A percentile compares a stretch with the other conserved stretches of the same genome.
phyloP scores from a whole-genome alignment of 148 eudicot genomes.

The Chenopodium formosanum region DNA sequence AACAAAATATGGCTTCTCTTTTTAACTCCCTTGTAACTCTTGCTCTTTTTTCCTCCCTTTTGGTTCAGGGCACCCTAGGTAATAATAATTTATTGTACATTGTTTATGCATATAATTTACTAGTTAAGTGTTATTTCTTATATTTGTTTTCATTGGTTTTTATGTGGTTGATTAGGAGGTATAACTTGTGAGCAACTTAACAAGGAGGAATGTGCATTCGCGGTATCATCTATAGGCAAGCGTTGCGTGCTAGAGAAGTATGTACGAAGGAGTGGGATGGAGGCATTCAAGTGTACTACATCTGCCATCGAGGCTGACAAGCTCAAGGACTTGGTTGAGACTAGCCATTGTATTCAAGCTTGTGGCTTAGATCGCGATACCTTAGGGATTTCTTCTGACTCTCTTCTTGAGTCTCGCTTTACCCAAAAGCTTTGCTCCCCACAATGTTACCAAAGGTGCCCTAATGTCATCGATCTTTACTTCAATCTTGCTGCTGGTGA shows the following conservation, averaged over 20 bases:
- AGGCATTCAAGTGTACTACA: conserved; percentile 45
- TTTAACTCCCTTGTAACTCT: conserved; percentile 2
- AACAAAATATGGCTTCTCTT: conserved; percentile 17
- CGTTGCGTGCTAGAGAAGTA: conserved; percentile 68
- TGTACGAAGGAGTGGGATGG: conserved; percentile 45
- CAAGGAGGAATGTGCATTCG: conserved; percentile 61
- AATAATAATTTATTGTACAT: neutral
- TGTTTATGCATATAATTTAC: too few relatives aligned
- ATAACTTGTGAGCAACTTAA: conserved; percentile 54
- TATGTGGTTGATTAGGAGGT: conserved; percentile 26
- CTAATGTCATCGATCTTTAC: conserved; percentile 70
- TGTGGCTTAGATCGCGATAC: conserved; percentile 58
- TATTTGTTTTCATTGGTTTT: too few relatives aligned
- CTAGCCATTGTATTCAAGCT: conserved; percentile 46
- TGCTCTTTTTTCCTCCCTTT: conserved; percentile 15
- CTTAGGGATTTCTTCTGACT: conserved; percentile 70
- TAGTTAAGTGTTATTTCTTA: too few relatives aligned
- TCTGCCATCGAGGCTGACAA: conserved; percentile 54
- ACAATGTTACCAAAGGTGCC: conserved; percentile 54
- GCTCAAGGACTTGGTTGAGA: conserved; percentile 50
- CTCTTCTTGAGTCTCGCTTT: conserved; percentile 58
- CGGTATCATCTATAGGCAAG: conserved; percentile 56
- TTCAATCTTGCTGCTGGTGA: conserved; percentile 77
- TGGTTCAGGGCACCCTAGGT: conserved; percentile 26
- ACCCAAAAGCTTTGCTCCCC: conserved; percentile 61